Conservation (phyloP, 106 monocot genomes). For the Acorus gramineus region DNA sequence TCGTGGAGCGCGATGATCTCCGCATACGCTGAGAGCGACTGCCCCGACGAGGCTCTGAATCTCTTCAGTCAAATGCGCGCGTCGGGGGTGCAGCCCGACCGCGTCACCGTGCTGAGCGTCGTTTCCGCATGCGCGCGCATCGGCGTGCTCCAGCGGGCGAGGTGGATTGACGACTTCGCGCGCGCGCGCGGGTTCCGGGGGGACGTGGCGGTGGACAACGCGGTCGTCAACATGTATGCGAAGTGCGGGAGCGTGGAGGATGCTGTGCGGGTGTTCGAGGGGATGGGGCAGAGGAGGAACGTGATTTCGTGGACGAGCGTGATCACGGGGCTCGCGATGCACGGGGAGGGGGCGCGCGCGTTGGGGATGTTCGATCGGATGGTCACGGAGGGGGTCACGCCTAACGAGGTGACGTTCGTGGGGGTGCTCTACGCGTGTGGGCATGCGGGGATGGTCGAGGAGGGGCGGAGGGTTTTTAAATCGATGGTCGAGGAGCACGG, state of each 20-base stretch:
- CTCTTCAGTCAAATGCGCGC: conserved; percentile 49
- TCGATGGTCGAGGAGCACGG: conserved; percentile 28
- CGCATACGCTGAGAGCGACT: conserved; percentile 48
- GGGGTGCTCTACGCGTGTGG: conserved; percentile 48
- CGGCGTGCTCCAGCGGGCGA: conserved; percentile 50
- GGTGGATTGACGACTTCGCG: conserved; percentile 31
- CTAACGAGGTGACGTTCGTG: conserved; percentile 46
- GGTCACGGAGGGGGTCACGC: conserved; percentile 24
- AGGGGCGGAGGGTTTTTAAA: conserved; percentile 34
- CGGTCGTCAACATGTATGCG: conserved; percentile 46
- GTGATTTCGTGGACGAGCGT: conserved; percentile 65
- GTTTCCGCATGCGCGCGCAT: conserved; percentile 58
- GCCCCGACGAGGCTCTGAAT: conserved; percentile 39
- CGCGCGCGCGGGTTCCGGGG: conserved; percentile 16
- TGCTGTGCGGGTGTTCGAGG: conserved; percentile 33
- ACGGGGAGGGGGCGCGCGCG: conserved; percentile 39
- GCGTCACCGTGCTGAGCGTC: conserved; percentile 47
- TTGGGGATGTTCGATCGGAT: conserved; percentile 36
- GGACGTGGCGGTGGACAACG: conserved; percentile 18
- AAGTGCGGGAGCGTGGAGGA: conserved; percentile 47
- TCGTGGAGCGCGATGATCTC: conserved; percentile 69
- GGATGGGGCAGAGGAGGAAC: conserved; percentile 29
- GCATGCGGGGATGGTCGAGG: conserved; percentile 42
- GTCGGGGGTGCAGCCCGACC: conserved; percentile 30
- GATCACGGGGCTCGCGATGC: conserved; percentile 54